These are phyloP conservation scores for Macrolepiota albuminosa DNA, from an alignment of 768 basidiomycete genomes.

Conservation along the genomic window DNA sequence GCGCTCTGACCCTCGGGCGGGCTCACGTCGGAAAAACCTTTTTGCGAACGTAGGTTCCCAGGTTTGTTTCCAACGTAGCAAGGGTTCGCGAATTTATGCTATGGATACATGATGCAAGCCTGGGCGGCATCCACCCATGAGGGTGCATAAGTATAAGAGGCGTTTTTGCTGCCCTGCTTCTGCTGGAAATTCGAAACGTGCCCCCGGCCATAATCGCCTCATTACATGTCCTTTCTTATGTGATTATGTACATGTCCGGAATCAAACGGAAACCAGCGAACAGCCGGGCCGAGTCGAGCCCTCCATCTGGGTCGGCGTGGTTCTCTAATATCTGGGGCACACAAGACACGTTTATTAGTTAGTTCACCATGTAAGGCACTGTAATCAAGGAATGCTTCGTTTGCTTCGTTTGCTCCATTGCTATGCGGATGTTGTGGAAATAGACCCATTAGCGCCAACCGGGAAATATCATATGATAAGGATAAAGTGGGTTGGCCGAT, in stretches of 20 bases:
- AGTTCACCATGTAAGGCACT: not conserved
- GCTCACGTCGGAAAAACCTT: not conserved
- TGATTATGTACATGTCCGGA: not conserved
- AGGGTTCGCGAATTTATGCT: not conserved
- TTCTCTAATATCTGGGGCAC: not conserved
- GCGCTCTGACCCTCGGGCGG: not conserved
- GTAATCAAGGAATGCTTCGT: not conserved
- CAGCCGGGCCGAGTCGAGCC: not conserved
- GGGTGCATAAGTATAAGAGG: not conserved
- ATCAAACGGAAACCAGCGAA: not conserved
- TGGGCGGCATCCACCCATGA: not conserved
- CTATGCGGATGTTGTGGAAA: not conserved
- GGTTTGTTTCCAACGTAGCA: not conserved
- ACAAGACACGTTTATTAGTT: not conserved
- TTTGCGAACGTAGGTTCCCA: not conserved
- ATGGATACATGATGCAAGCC: not conserved
- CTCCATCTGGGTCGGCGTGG: not conserved
- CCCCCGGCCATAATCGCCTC: not conserved
- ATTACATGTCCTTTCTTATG: not conserved
- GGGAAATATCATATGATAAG: not conserved
- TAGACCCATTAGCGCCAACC: not conserved
- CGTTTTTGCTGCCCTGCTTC: not conserved
- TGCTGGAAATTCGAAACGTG: not conserved
- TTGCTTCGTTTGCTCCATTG: no score
- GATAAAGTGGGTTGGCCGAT: not conserved